Evolutionary conservation across 805 yeast genomes (phyloP), one percentile per base, ranked within the genome.

Genomic region (Schwanniomyces polymorphus): DNA sequence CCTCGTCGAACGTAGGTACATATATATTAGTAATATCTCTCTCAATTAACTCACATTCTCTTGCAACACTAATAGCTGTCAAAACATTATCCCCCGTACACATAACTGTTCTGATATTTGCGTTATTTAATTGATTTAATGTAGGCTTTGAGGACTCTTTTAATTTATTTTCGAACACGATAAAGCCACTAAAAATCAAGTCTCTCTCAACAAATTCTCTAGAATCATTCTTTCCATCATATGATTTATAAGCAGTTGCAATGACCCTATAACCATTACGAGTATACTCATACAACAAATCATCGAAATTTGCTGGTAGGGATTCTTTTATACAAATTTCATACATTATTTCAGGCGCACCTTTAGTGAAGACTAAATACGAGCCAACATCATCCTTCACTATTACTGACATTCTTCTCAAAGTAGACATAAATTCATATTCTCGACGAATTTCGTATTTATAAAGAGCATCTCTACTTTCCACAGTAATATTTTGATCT

Each of bases 1-100:
- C 64, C 11, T 74, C 78, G 41, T 73, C 74, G 47, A 81, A 75
- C 1, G 70, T 63, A 1, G 98, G 96, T 2, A 90, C 80, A 51
- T 59, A 73, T 6, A 73, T 61, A 23, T 56, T 54, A 1, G 57
- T 51, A 14, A 63, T 61, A 9, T 68, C 62, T 2, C 74, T 74
- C 3, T 64, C 65, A 9, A 94, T 66, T 51, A 94, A 72, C 2
- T 82, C 84, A 61, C 96, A 88, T 59, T 92, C 97, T 49, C 82
- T 78, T 3, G 88, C 97, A 14, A 94, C 99, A 65, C 97, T 88
- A 17, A 94, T 81, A 0, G 98, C 99, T 0, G 99, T 94, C 47
- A 94, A 71, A 16, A 94, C 82, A 61, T 94, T 94, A 65, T 94
- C 99, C 45, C 99, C 99, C 0, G 99, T 94, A 65, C 99, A 94